Conservation (phyloP, 2,329 filamentous ascomycete genomes). For the Fusarium ambrosium region DNA sequence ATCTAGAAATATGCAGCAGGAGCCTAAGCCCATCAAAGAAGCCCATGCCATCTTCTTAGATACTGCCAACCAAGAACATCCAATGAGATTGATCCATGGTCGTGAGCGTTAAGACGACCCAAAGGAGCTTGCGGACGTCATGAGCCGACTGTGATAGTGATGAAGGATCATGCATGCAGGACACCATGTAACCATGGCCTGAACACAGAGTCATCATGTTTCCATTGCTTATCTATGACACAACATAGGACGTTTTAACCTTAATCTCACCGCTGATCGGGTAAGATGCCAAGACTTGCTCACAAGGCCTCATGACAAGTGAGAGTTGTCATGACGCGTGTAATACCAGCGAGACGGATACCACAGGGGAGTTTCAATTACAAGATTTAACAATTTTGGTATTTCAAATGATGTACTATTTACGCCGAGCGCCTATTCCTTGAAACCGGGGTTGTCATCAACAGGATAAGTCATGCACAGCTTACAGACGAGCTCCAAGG, state of each 20-base stretch:
- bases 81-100: not conserved
- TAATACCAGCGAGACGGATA: not conserved
- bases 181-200: not conserved
- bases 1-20: not conserved
- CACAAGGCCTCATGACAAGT: not conserved
- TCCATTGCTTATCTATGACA: not conserved
- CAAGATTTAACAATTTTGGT: conserved; percentile 3
- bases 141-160: not conserved
- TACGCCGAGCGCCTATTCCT: conserved; percentile 37
- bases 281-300: not conserved
- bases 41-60: not conserved
- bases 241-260: not conserved
- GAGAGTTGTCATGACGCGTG: not conserved
- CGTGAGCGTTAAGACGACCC: not conserved
- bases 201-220: not conserved
- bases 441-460: not conserved
- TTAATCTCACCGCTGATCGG: not conserved
- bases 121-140: not conserved
- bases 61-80: not conserved
- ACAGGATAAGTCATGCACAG: not conserved
- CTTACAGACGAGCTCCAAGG: conserved; percentile 42
- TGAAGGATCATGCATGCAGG: not conserved
- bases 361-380: not conserved
- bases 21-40: not conserved
- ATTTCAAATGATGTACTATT: conserved; percentile 21